Conservation (phyloP, 202 grass and related monocot species). For the Brachypodium distachyon region DNA sequence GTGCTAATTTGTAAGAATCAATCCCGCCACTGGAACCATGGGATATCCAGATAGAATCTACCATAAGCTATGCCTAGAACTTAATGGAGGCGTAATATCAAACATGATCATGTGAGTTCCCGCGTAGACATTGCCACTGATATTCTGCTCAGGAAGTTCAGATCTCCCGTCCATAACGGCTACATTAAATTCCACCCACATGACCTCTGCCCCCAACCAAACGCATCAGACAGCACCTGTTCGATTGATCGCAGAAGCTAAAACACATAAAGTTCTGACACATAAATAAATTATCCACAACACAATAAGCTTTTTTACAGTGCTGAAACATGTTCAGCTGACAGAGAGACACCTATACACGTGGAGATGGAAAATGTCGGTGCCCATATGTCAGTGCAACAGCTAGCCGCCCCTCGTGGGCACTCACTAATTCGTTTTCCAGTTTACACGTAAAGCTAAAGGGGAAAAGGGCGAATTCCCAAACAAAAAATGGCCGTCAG, state of each 20-base stretch:
- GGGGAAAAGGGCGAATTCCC: not conserved
- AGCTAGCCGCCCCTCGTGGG: not conserved
- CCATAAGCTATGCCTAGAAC: no score
- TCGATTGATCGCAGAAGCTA: slow-evolving; percentile 1
- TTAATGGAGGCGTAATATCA: no score
- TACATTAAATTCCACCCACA: slow-evolving; percentile 35
- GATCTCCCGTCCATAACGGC: slow-evolving; percentile 11
- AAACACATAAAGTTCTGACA: not conserved
- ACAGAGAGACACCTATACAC: not conserved
- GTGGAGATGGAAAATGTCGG: slow-evolving; percentile 1
- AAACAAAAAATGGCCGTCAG: not conserved
- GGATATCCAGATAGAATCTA: no score
- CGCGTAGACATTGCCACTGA: not conserved
- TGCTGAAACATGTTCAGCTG: slow-evolving; percentile 25
- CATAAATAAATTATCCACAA: not conserved
- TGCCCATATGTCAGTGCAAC: slow-evolving; percentile 29
- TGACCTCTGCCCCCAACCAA: no score
- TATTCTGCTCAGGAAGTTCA: no score
- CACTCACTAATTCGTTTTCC: not conserved
- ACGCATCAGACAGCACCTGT: no score
- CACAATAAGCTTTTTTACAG: slow-evolving; percentile 2
- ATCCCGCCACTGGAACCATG: not conserved
- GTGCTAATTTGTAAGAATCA: not conserved
- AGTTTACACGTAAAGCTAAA: slow-evolving; percentile 9
- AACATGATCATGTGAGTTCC: not conserved